Evolutionary conservation across 2,329 filamentous ascomycete genomes (phyloP).

Genomic region (Aspergillus melleus): DNA sequence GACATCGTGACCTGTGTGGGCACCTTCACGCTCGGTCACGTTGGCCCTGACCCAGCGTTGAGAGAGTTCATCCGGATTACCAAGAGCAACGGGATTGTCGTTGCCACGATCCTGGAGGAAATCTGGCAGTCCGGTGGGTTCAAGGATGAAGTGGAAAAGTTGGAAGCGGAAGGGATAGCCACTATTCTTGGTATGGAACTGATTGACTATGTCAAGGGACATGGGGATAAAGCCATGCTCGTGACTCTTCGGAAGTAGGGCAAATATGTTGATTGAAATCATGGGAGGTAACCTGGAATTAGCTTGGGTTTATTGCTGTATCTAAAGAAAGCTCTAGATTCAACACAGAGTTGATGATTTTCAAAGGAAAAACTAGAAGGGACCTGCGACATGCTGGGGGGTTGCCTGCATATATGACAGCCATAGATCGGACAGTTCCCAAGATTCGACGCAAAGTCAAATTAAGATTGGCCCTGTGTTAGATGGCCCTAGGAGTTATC

Average conservation of each 20-base stretch:
- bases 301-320: too few species aligned
- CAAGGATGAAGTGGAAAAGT: constrained; percentile 45
- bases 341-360: too few species aligned
- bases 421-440: too few species aligned
- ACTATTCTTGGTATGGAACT: constrained; percentile 31
- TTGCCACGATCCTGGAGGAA: constrained; percentile 53
- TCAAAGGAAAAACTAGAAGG: too few species aligned
- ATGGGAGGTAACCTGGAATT: too few species aligned
- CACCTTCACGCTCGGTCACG: constrained; percentile 57
- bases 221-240: constrained; percentile 31
- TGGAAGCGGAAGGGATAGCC: constrained; percentile 35
- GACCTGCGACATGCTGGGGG: too few species aligned
- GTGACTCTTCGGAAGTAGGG: constrained; percentile 26
- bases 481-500: too few species aligned
- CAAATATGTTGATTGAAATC: too few species aligned
- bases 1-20: constrained; percentile 56
- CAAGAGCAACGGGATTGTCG: constrained; percentile 49
- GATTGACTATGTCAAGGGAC: constrained; percentile 31
- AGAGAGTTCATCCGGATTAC: constrained; percentile 53
- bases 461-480: too few species aligned
- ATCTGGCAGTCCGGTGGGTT: constrained; percentile 54
- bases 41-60: constrained; percentile 51
- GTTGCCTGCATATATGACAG: too few species aligned
- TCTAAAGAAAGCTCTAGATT: too few species aligned
- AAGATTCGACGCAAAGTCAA: too few species aligned